A percentile compares a stretch with the other conserved stretches of the same genome.
These are phyloP conservation scores for Ramichloridium luteum DNA, from an alignment of 2,329 filamentous ascomycete species.

Conservation along the genomic window DNA sequence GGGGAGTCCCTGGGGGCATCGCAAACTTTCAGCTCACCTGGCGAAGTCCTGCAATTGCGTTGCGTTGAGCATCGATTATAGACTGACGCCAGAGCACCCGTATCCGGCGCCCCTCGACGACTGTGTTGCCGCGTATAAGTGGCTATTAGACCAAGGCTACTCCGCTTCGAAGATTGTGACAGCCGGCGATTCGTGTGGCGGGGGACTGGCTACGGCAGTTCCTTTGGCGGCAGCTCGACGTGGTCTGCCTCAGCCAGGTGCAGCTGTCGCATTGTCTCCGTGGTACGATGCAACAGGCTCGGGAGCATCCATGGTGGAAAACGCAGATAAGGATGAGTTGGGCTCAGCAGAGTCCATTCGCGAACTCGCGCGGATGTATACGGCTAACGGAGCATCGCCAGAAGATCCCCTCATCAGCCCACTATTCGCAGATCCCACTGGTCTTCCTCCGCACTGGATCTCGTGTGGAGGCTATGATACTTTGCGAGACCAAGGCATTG, in stretches of 20 bases:
- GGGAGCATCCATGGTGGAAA: constrained; percentile 11
- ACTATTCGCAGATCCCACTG: constrained; percentile 17
- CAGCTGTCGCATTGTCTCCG: constrained; percentile 15
- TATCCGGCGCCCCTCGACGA: constrained; percentile 44
- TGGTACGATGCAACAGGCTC: constrained; percentile 15
- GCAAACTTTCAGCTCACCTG: constrained; percentile 18
- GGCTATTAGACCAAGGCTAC: constrained; percentile 37
- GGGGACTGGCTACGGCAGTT: constrained; percentile 15
- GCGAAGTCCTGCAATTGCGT: constrained; percentile 39
- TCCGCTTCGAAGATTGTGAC: constrained; percentile 13
- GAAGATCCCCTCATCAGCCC: constrained; percentile 14
- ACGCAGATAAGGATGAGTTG: constrained; percentile 15
- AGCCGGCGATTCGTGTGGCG: constrained; percentile 18
- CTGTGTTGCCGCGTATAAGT: constrained; percentile 44
- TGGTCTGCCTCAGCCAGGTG: constrained; percentile 13
- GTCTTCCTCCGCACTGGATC: constrained; percentile 37
- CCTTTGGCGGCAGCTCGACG: constrained; percentile 13
- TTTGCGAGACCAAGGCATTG: constrained; percentile 39
- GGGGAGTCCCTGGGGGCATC: constrained; percentile 15
- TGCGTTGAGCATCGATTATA: constrained; percentile 45
- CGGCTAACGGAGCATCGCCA: constrained; percentile 6
- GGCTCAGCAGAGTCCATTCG: constrained; percentile 11
- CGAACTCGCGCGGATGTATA: constrained; percentile 12
- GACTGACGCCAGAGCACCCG: constrained; percentile 46
- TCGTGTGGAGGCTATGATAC: constrained; percentile 41